Conservation (phyloP, 768 basidiomycete species). For the Lentinula edodes region DNA sequence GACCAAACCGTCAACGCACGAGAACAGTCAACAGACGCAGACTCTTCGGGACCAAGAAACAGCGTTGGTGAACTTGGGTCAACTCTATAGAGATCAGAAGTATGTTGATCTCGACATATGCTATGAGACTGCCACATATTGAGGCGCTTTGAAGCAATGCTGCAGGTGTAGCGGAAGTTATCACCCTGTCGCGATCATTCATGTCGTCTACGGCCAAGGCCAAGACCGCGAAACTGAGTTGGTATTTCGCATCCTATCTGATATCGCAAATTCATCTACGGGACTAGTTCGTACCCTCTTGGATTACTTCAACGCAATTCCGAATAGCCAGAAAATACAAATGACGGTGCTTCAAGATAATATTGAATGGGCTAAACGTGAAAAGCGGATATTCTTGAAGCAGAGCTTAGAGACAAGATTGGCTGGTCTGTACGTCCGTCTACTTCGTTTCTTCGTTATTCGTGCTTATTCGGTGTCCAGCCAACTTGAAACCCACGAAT, state of each 20-base stretch:
- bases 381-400: conserved; percentile 94
- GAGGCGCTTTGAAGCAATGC: conserved; percentile 56
- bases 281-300: conserved; percentile 84
- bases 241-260: background rate
- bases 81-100: conserved; percentile 84
- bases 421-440: conserved; percentile 55
- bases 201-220: conserved; percentile 76
- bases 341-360: conserved; percentile 86
- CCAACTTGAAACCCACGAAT: conserved; percentile 71
- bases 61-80: conserved; percentile 80
- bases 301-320: conserved; percentile 79
- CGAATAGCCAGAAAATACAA: conserved; percentile 68
- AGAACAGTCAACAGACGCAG: conserved; percentile 35
- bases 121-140: background rate
- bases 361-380: conserved; percentile 85
- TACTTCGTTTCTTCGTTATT: background rate
- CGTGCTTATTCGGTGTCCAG: conserved; percentile 27
- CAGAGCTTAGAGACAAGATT: conserved; percentile 90
- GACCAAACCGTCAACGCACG: conserved; percentile 3
- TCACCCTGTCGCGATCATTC: conserved; percentile 58
- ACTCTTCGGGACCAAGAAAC: conserved; percentile 75
- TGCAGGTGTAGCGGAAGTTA: conserved; percentile 70
- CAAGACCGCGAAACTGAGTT: conserved; percentile 76
- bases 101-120: conserved; percentile 27
- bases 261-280: background rate